These are phyloP conservation scores for Boletus tomentosulus DNA, from an alignment of 768 basidiomycete species.

Conservation along the genomic window DNA sequence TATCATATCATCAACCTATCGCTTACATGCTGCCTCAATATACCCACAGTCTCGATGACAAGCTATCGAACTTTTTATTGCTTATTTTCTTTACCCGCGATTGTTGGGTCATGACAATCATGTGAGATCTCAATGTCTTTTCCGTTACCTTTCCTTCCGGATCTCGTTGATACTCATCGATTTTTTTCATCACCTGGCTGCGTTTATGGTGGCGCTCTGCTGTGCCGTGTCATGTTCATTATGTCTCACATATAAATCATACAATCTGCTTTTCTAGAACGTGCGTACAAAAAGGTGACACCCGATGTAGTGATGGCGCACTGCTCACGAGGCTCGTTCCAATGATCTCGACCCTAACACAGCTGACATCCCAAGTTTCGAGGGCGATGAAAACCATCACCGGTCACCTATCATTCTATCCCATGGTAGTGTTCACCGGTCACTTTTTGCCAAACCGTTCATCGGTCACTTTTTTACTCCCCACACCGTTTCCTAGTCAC, in stretches of 20 bases:
- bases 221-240: neutral
- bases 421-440: no score
- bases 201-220: neutral
- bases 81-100: neutral
- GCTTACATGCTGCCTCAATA: neutral
- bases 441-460: no score
- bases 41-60: neutral
- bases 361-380: no score
- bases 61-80: neutral
- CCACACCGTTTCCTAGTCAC: no score
- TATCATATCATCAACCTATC: slow-evolving; percentile 30
- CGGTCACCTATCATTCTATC: no score
- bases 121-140: neutral
- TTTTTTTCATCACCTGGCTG: neutral
- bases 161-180: neutral
- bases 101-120: neutral
- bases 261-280: neutral
- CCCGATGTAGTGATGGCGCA: no score
- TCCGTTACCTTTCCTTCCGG: neutral
- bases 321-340: neutral
- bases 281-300: neutral
- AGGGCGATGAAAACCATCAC: no score
- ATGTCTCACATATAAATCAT: neutral
- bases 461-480: no score
- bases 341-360: neutral